Base-by-base conservation (phyloP, 1,284 basidiomycete species). In the Cutaneotrichosporon dermatis region DNA sequence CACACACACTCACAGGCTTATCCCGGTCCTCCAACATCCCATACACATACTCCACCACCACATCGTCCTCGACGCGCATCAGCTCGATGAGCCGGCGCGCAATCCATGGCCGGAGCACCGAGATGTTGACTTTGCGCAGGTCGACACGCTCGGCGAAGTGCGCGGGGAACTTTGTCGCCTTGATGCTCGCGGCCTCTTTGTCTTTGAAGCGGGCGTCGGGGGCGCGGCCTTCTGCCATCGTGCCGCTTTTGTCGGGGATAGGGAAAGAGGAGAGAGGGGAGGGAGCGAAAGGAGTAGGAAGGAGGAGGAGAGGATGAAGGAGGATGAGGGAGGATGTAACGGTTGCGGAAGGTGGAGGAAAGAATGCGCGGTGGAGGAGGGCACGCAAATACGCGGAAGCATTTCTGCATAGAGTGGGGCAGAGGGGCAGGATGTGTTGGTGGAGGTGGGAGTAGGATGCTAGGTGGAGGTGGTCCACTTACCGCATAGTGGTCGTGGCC, bases 31-130 rank as follows among this genome's bases (percentile, higher is more conserved):
- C 95, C 6, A 99, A 79, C 48, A 97, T 82, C 16, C 91, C 90
- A 84, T 91, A 89, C 13, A 92, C 91, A 74, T 96, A 98, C 76
- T 98, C 95, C 34, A 96, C 87, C 36, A 99, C 89, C 42, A 99
- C 88, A 72, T 99, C 95, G 76, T 99, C 95, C 73, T 99, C 95
- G 54, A 98, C 87, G 5, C 92, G 92, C 42, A 95, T 85, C 25
- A 97, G 83, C 68, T 93, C 89, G 4, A 89, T 85, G 57, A 96
- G 86, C 73, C 91, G 90, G 79, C 90, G 90, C 4, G 90, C 87
- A 60, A 97, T 88, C 95, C 95, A 99, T 3, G 92, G 91, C 57
- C 90, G 83, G 72, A 97, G 88, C 13, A 79, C 78, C 13, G 69
- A 60, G 34, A 79, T 74, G 76, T 96, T 95, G 61, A 98, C 92